Conservation (phyloP, 768 basidiomycete species). For the Rhodotorula sphaerocarpa region DNA sequence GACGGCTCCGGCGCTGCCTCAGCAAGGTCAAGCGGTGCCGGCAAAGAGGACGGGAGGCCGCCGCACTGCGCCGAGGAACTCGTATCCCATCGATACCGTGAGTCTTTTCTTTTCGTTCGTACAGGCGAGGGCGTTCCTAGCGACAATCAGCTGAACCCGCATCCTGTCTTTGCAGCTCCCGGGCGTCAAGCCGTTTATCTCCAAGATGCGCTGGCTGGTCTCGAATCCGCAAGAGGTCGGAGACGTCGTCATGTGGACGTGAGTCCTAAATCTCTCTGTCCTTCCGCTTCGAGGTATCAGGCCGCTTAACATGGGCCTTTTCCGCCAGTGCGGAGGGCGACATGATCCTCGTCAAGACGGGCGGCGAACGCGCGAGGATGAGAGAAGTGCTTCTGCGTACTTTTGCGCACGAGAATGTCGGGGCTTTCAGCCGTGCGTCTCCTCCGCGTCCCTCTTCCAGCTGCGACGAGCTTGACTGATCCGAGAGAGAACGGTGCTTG, state of each 20-base stretch:
- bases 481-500: too few species aligned
- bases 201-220: constrained; percentile 15
- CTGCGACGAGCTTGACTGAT: too few species aligned
- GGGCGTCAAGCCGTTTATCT: constrained; percentile 22
- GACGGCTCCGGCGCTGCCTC: too few species aligned
- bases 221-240: background rate
- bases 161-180: too few species aligned
- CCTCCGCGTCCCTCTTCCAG: too few species aligned
- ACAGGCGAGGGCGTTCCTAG: too few species aligned
- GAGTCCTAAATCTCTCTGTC: background rate
- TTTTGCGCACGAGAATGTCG: background rate
- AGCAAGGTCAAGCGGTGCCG: too few species aligned
- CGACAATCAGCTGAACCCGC: too few species aligned
- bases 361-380: background rate
- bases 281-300: background rate
- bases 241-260: constrained; percentile 15
- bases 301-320: background rate
- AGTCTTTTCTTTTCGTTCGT: background rate
- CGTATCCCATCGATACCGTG: background rate
- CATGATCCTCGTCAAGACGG: constrained; percentile 1
- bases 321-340: background rate
- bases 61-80: too few species aligned
- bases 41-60: too few species aligned
- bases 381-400: background rate
- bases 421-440: background rate